Evolutionary conservation across 1,284 basidiomycete species (phyloP).

Genomic region (Tilletia walkeri): DNA sequence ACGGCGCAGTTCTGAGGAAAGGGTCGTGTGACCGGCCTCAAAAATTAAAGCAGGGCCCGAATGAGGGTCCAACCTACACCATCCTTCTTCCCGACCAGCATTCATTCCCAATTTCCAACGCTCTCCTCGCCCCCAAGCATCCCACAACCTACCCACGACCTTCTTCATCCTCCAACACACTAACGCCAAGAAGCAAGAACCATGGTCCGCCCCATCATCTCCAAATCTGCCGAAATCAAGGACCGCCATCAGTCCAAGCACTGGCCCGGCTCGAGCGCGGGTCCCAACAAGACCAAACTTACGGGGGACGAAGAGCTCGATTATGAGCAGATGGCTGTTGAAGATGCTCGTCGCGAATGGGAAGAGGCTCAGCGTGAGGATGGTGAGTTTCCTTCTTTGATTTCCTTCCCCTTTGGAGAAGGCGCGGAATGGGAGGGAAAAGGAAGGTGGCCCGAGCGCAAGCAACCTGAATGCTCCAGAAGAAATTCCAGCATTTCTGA

Average conservation of each 20-base stretch:
- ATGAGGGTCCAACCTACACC: background rate
- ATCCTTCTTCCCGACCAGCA: background rate
- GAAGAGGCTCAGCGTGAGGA: slow-evolving; percentile 10
- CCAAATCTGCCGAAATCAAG: background rate
- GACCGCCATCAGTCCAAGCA: slow-evolving; percentile 7
- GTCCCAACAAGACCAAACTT: slow-evolving; percentile 2
- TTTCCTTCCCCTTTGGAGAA: too few species aligned
- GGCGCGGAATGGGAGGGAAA: too few species aligned
- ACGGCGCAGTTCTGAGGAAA: too few species aligned
- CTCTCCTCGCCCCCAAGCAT: background rate
- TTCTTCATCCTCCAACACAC: background rate
- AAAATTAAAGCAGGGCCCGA: too few species aligned
- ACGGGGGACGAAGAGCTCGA: slow-evolving; percentile 6
- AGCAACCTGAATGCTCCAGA: too few species aligned
- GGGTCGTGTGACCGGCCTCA: too few species aligned
- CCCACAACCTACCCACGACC: background rate
- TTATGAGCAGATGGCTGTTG: background rate
- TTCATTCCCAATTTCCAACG: background rate
- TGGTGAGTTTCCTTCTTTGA: slow-evolving; percentile 13
- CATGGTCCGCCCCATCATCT: slow-evolving; percentile 1
- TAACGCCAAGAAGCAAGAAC: background rate
- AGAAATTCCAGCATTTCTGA: too few species aligned
- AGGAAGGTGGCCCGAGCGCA: too few species aligned
- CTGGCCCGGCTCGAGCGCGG: slow-evolving; percentile 13
- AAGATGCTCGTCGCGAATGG: slow-evolving; percentile 1